Conservation (phyloP, 176 grass and related monocot species). For the Phragmites australis region DNA sequence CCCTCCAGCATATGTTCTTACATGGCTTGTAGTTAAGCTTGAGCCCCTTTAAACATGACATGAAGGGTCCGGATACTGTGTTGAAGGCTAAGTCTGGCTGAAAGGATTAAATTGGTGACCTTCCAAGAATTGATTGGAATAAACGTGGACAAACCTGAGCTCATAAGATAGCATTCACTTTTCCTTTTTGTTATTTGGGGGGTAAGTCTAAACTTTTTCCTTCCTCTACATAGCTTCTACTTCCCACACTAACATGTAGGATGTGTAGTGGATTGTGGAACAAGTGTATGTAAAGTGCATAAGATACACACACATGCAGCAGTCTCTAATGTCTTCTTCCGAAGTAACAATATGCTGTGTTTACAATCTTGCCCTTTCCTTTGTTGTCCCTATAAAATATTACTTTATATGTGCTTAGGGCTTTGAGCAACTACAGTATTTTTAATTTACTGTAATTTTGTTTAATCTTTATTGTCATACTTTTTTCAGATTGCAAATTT, state of each 20-base stretch:
- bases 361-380: not conserved
- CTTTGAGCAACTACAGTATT: not conserved
- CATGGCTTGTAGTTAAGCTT: conserved; percentile 16
- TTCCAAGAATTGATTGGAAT: conserved; percentile 17
- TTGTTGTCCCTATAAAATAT: not conserved
- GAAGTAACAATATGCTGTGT: not conserved
- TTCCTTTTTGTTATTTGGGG: not conserved
- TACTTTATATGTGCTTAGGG: not conserved
- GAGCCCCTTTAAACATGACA: not conserved
- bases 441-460: conserved; percentile 14
- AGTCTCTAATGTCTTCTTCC: not conserved
- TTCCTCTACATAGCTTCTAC: not conserved
- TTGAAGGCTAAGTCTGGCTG: not conserved
- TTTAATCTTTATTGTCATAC: conserved; percentile 30
- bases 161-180: conserved; percentile 8
- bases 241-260: not conserved
- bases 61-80: conserved; percentile 10
- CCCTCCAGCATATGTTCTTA: conserved; percentile 20
- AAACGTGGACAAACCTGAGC: not conserved
- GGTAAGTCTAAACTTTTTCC: not conserved
- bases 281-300: not conserved
- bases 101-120: not conserved
- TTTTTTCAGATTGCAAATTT: conserved; percentile 87
- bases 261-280: not conserved
- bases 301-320: not conserved